These are phyloP conservation scores for Fusarium temperatum DNA, from an alignment of 2,329 filamentous ascomycete species.

Conservation along the genomic window DNA sequence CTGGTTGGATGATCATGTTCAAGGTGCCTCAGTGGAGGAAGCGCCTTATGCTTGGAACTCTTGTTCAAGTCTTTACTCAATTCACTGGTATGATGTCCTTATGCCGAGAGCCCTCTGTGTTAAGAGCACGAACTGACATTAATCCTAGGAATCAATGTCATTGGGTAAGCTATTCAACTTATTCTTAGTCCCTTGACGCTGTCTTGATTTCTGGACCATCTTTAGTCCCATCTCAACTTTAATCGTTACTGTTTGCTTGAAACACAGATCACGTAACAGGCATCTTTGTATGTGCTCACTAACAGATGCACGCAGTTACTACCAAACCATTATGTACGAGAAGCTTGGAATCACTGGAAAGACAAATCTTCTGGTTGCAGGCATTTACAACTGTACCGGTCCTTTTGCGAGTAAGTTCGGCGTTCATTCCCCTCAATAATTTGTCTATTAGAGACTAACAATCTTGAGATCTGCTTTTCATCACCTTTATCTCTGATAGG, in stretches of 20 bases:
- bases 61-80: constrained; percentile 66
- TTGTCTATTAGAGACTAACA: not conserved
- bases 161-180: constrained; percentile 45
- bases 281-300: not conserved
- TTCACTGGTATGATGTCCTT: constrained; percentile 52
- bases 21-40: constrained; percentile 63
- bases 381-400: constrained; percentile 69
- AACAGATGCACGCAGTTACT: constrained; percentile 44
- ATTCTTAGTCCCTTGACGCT: too few species aligned
- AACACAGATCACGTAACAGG: not conserved
- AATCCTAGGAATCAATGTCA: constrained; percentile 57
- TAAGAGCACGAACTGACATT: not conserved
- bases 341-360: constrained; percentile 59
- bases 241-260: not conserved
- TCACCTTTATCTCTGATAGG: constrained; percentile 65
- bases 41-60: constrained; percentile 64
- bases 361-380: constrained; percentile 62
- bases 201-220: not conserved
- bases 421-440: not conserved
- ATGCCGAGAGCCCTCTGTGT: not conserved
- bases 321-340: constrained; percentile 63
- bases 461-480: constrained; percentile 61
- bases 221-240: too few species aligned
- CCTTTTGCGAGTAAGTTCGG: constrained; percentile 55
- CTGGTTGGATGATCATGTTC: constrained; percentile 65